A percentile compares a stretch with the other conserved stretches of the same genome.
Evolutionary conservation across 2,329 filamentous ascomycete genomes (phyloP).

Genomic region (Botrytis medusae): DNA sequence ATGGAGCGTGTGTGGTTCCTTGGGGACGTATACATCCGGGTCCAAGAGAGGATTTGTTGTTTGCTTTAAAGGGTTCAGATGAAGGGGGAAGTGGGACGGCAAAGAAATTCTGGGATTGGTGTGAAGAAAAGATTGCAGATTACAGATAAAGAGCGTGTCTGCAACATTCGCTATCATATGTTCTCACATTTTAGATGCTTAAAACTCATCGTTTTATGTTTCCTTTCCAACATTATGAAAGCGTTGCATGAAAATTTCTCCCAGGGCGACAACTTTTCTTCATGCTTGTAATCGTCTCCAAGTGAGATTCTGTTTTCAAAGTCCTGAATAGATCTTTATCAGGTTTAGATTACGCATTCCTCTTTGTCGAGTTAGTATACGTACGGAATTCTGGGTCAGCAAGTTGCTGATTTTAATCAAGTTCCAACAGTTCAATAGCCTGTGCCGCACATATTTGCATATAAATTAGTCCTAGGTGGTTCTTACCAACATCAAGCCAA

Average conservation of each 20-base stretch:
- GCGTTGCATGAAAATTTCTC: not conserved
- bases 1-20: constrained; percentile 31
- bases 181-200: not conserved
- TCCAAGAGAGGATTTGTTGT: constrained; percentile 28
- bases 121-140: constrained; percentile 27
- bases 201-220: fast-evolving
- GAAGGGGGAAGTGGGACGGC: constrained; percentile 32
- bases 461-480: not conserved
- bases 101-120: constrained; percentile 32
- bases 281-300: too few relatives aligned
- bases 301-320: not conserved
- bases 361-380: not conserved
- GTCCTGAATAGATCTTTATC: not conserved
- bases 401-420: not conserved
- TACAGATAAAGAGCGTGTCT: not conserved
- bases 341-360: fast-evolving
- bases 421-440: not conserved
- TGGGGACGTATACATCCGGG: constrained; percentile 44
- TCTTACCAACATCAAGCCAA: not conserved
- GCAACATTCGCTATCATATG: fast-evolving
- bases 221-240: not conserved
- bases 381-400: not conserved
- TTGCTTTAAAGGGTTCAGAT: constrained; percentile 25
- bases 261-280: fast-evolving
- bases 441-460: not conserved